A percentile compares a stretch with the other conserved stretches of the same genome.
phyloP scores from a whole-genome alignment of 2,329 filamentous ascomycete genomes.

The Neurospora crassa region DNA sequence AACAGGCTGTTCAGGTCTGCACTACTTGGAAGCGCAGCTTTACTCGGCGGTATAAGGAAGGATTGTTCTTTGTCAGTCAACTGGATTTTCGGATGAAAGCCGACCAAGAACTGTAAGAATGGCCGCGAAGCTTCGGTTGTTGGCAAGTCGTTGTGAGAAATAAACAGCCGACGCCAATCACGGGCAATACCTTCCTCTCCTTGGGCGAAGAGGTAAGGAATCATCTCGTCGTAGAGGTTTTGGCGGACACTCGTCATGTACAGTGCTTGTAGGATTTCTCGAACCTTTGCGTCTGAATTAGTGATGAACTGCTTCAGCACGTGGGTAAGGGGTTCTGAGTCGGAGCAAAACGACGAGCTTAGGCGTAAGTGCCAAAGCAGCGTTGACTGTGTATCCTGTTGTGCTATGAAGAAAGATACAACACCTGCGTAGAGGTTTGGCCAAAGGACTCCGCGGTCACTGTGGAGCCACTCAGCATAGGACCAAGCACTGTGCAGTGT shows the following conservation, averaged over 20 bases:
- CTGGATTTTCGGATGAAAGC: constrained; percentile 33
- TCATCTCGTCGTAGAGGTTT: constrained; percentile 38
- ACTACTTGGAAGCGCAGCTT: not conserved
- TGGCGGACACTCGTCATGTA: constrained; percentile 35
- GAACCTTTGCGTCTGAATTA: constrained; percentile 26
- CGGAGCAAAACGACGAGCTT: constrained; percentile 32
- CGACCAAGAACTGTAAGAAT: constrained; percentile 38
- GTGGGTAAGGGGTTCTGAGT: constrained; percentile 29
- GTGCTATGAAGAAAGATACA: constrained; percentile 32
- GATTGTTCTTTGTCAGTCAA: constrained; percentile 18
- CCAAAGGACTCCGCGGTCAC: constrained; percentile 32
- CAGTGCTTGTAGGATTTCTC: constrained; percentile 32
- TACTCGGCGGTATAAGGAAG: not conserved
- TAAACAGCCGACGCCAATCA: constrained; percentile 36
- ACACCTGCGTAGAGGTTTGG: constrained; percentile 40
- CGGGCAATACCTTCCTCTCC: constrained; percentile 35
- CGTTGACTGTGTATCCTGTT: constrained; percentile 27
- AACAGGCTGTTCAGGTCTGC: not conserved
- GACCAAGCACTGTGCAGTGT: constrained; percentile 26
- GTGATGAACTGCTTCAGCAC: constrained; percentile 32
- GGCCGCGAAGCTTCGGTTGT: constrained; percentile 29
- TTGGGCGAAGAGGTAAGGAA: constrained; percentile 40
- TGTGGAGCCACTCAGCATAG: constrained; percentile 34
- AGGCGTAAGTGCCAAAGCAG: constrained; percentile 40
- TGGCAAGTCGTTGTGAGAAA: constrained; percentile 33